Percentiles rank a stretch among this genome's conserved stretches.
These are phyloP conservation scores for Cercophora samala DNA, from an alignment of 495 filamentous ascomycete genomes.

Conservation along the genomic window DNA sequence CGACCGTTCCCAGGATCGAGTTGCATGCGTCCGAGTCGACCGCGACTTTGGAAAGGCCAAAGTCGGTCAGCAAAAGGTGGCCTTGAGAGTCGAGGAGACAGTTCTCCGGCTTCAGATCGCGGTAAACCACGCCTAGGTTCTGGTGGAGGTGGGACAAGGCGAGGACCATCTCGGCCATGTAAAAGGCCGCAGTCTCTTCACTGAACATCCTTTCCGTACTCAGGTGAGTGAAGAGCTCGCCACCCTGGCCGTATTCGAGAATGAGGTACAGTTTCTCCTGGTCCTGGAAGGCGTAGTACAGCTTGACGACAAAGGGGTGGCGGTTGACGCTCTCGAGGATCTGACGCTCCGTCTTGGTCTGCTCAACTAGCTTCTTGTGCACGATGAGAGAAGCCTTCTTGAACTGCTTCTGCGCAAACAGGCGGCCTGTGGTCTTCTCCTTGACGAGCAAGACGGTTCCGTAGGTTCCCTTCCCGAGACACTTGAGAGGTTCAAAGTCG, in stretches of 20 bases:
- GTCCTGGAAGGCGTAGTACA: constrained; percentile 98
- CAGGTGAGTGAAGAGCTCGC: constrained; percentile 89
- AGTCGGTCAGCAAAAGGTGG: constrained; percentile 93
- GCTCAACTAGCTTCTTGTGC: constrained; percentile 89
- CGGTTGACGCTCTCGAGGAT: constrained; percentile 93
- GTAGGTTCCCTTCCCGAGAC: constrained; percentile 92
- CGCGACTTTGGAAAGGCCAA: constrained; percentile 94
- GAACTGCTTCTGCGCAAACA: constrained; percentile 98
- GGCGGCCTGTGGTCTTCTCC: constrained; percentile 76
- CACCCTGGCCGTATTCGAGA: constrained; percentile 96
- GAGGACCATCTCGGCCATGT: constrained; percentile 96
- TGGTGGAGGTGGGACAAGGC: constrained; percentile 90
- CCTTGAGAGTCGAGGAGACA: constrained; percentile 89
- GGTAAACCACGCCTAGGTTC: constrained; percentile 88
- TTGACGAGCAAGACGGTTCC: constrained; percentile 91
- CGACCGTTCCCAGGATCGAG: constrained; percentile 86
- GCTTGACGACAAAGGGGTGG: constrained; percentile 94
- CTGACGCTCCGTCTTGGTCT: constrained; percentile 92
- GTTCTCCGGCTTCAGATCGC: constrained; percentile 97
- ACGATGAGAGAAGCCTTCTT: constrained; percentile 90
- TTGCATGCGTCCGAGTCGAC: constrained; percentile 78
- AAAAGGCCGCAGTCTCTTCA: constrained; percentile 84
- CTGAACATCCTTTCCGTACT: constrained; percentile 87
- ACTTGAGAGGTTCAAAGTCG: constrained; percentile 91
- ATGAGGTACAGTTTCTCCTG: constrained; percentile 97